Conservation (phyloP, 2,329 filamentous ascomycete species). For the Fusarium zealandicum region DNA sequence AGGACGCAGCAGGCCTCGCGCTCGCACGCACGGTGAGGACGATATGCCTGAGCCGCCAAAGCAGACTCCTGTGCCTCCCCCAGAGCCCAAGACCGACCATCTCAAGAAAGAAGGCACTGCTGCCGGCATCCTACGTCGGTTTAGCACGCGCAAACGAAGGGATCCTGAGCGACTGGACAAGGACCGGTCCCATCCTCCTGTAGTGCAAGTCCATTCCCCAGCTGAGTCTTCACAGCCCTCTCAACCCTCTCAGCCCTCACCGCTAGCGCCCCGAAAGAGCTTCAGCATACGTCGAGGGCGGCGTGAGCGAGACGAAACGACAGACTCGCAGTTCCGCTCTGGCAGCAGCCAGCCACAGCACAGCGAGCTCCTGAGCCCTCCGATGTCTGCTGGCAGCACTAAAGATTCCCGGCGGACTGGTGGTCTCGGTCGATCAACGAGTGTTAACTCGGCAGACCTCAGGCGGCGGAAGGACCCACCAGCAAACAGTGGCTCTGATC, state of each 20-base stretch:
- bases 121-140: slow-evolving; percentile 81
- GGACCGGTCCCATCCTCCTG: slow-evolving; percentile 73
- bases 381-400: slow-evolving; percentile 64
- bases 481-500: slow-evolving; percentile 80
- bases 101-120: slow-evolving; percentile 88
- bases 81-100: slow-evolving; percentile 65
- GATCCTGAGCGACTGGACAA: slow-evolving; percentile 69
- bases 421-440: slow-evolving; percentile 83
- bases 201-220: slow-evolving; percentile 81
- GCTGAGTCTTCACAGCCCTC: slow-evolving; percentile 54
- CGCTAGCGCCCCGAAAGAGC: slow-evolving; percentile 77
- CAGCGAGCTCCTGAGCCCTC: slow-evolving; percentile 79
- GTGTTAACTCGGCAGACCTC: slow-evolving; percentile 87
- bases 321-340: slow-evolving; percentile 56
- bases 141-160: slow-evolving; percentile 84
- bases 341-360: slow-evolving; percentile 75
- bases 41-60: slow-evolving; percentile 72
- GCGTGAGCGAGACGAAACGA: slow-evolving; percentile 60
- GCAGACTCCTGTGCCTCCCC: slow-evolving; percentile 46
- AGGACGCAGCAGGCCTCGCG: slow-evolving; percentile 81
- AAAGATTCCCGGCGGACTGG: slow-evolving; percentile 66
- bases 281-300: slow-evolving; percentile 78
- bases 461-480: slow-evolving; percentile 76
- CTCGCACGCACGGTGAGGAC: slow-evolving; percentile 93
- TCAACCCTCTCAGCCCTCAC: slow-evolving; percentile 42